A percentile compares a stretch with the other conserved stretches of the same genome.
Evolutionary conservation across 805 yeast genomes (phyloP).

Genomic region (Candida sphagnicola): DNA sequence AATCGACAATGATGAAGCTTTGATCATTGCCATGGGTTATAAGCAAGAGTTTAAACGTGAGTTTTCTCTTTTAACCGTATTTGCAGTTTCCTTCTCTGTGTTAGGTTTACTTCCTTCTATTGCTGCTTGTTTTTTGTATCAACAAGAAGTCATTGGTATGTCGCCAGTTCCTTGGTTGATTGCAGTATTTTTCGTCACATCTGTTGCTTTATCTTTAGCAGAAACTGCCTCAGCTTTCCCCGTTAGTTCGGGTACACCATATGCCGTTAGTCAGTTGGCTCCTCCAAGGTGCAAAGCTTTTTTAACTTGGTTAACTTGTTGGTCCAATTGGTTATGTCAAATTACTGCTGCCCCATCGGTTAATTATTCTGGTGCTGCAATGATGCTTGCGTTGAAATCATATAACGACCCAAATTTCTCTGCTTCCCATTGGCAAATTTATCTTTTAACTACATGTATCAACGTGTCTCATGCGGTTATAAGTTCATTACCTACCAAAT

Average conservation of each 20-base stretch:
- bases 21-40: conserved; percentile 56
- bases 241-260: conserved; percentile 65
- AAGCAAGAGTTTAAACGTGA: conserved; percentile 61
- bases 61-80: conserved; percentile 53
- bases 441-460: conserved; percentile 49
- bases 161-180: conserved; percentile 60
- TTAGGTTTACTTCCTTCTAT: conserved; percentile 63
- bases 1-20: conserved; percentile 47
- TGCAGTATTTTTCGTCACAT: conserved; percentile 51
- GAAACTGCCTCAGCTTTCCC: conserved; percentile 66
- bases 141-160: conserved; percentile 57
- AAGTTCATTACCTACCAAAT: conserved; percentile 51
- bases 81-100: conserved; percentile 61
- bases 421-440: conserved; percentile 47
- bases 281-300: conserved; percentile 52
- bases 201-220: conserved; percentile 60
- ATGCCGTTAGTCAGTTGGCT: conserved; percentile 60
- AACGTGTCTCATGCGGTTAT: conserved; percentile 44
- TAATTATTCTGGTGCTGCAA: conserved; percentile 51
- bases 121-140: conserved; percentile 59
- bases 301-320: conserved; percentile 60
- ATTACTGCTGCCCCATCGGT: conserved; percentile 62
- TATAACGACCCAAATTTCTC: conserved; percentile 35
- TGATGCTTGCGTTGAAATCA: conserved; percentile 50
- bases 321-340: conserved; percentile 63